Percentiles rank a stretch among this genome's conserved stretches.
phyloP scores from a whole-genome alignment of 257 asterid genomes.

The Sherardia arvensis region DNA sequence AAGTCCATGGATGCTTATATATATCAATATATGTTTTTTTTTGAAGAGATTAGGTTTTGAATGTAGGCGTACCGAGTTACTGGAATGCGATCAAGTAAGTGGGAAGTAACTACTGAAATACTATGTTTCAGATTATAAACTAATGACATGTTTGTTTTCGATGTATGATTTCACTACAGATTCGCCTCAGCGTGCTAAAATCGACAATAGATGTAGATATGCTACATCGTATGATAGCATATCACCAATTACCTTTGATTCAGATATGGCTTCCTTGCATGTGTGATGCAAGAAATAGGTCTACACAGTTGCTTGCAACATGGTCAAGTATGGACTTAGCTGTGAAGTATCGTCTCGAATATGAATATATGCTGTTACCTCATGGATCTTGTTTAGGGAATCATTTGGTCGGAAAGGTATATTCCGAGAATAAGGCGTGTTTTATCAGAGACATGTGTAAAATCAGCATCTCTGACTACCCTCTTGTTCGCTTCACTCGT shows the following conservation, averaged over 20 bases:
- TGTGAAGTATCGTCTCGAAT: too few species aligned
- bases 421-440: not conserved
- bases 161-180: not conserved
- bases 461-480: not conserved
- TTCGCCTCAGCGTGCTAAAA: not conserved
- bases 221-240: not conserved
- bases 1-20: too few species aligned
- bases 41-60: not conserved
- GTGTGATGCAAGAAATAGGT: not conserved
- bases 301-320: too few species aligned
- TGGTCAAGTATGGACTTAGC: too few species aligned
- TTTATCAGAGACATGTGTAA: not conserved
- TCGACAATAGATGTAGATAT: not conserved
- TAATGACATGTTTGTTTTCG: not conserved
- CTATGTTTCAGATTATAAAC: too few species aligned
- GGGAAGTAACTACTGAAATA: not conserved
- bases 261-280: slow-evolving; percentile 2
- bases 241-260: not conserved
- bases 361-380: not conserved
- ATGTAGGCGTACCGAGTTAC: not conserved
- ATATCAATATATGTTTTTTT: too few species aligned
- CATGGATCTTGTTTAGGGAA: not conserved
- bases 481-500: not conserved
- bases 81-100: not conserved
- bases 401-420: not conserved